Conservation (phyloP, 768 basidiomycete species). For the Zangia roseola region DNA sequence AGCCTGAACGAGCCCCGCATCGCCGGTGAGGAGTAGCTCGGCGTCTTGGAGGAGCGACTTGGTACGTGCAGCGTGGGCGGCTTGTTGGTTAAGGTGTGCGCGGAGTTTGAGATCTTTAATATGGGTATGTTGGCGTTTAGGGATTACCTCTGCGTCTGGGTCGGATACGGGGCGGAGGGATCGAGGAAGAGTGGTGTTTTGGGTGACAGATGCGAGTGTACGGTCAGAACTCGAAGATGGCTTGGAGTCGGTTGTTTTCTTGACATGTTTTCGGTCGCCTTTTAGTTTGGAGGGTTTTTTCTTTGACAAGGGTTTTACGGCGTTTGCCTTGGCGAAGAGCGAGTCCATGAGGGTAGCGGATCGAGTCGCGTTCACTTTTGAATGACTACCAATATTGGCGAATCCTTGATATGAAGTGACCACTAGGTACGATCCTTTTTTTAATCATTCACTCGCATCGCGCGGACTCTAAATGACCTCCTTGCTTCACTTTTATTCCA, state of each 20-base stretch:
- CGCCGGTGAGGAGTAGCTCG: conserved; percentile 66
- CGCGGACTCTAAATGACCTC: too few relatives aligned
- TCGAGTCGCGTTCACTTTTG: too few relatives aligned
- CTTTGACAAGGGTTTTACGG: conserved; percentile 48
- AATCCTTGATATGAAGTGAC: too few relatives aligned
- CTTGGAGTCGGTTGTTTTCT: conserved; percentile 25
- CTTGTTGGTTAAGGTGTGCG: conserved; percentile 61
- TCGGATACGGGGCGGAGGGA: conserved; percentile 58
- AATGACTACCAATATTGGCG: too few relatives aligned
- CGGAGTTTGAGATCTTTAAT: conserved; percentile 77
- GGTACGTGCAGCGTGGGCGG: conserved; percentile 58
- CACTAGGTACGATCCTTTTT: too few relatives aligned
- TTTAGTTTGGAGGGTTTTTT: conserved; percentile 34
- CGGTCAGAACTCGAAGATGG: conserved; percentile 40
- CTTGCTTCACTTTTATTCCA: too few relatives aligned
- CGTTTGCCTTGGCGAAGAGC: conserved; percentile 68
- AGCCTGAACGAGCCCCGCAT: conserved; percentile 69
- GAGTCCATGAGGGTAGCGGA: too few relatives aligned
- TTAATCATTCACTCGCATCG: too few relatives aligned
- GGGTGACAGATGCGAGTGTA: conserved; percentile 57
- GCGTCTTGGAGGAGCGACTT: conserved; percentile 67
- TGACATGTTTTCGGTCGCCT: conserved; percentile 13
- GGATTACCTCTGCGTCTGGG: conserved; percentile 44
- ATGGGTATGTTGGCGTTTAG: conserved; percentile 46
- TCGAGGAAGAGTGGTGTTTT: conserved; percentile 61